Evolutionary conservation across 139 green algal species (phyloP), one percentile per base, ranked within the genome.

Genomic region (Zygnema circumcarinatum): DNA sequence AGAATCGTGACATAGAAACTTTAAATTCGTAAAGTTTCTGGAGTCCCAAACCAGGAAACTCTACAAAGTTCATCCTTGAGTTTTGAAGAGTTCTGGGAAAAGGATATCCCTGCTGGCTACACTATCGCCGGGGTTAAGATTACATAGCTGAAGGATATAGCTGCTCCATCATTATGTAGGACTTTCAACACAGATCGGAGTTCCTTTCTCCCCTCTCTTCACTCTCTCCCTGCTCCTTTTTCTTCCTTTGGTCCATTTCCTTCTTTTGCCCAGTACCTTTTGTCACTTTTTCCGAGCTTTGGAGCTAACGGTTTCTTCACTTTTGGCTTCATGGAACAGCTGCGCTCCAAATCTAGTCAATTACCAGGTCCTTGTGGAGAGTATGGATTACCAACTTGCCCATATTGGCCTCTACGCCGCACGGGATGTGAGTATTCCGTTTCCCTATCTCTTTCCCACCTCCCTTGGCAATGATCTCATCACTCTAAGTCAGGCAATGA

Each of bases 341-440:
- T 87, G 81, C 22, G 35, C 40, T 47, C 81, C 81, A 11, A 87
- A 87, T 47, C 80, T 87, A 1, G 80, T 87, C 20, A 87, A 86
- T 22, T 87, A 87, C 35, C 42, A 80, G 35, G 80, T 87, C 1
- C 54, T 85, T 21, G 22, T 86, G 7, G 80, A 87, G 54, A 87
- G 80, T 32, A 87, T 87, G 80, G 80, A 87, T 35, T 79, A 42
- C 62, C 80, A 81, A 68, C 54, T 87, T 25, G 79, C 79, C 52
- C 79, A 86, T 32, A 80, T 86, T 29, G 79, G 79, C n/a, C 33
- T 86, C 36, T 86, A 67, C 7, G 79, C 79, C 2, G 32, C 54
- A 2, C n/a, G 79, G 2, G 38, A 86, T 78, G 79, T 86, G 79
- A 86, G 79, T 82, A 3, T 11, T 81, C 16, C 16, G 32, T 84